phyloP scores from a whole-genome alignment of 148 eudicot species.

The Rhododendron williamsianum region DNA sequence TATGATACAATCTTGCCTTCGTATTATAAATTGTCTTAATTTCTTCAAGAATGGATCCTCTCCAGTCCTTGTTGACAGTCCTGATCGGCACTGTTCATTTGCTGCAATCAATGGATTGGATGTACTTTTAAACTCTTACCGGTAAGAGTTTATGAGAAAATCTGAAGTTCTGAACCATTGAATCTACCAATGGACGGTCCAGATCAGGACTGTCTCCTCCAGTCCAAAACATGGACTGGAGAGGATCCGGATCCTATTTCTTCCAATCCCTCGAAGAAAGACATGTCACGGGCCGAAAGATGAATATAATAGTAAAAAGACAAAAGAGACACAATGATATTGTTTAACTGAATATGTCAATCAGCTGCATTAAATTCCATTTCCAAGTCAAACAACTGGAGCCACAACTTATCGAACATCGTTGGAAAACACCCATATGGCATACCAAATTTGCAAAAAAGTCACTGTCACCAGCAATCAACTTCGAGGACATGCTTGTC shows the following conservation, averaged over 20 bases:
- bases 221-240: too few relatives aligned
- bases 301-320: not conserved
- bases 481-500: slow-evolving; percentile 96
- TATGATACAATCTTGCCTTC: not conserved
- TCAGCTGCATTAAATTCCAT: not conserved
- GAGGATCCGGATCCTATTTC: not conserved
- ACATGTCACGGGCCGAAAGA: not conserved
- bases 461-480: slow-evolving; percentile 74
- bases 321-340: not conserved
- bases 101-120: too few relatives aligned
- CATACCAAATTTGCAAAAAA: slow-evolving; percentile 85
- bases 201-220: too few relatives aligned
- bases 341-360: not conserved
- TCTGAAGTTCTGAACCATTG: too few relatives aligned
- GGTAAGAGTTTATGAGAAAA: too few relatives aligned
- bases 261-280: not conserved
- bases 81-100: too few relatives aligned
- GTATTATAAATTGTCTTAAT: not conserved
- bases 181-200: too few relatives aligned
- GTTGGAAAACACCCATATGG: not conserved
- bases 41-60: too few relatives aligned
- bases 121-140: too few relatives aligned
- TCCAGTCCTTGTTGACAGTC: too few relatives aligned
- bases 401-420: not conserved
- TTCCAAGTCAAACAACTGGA: not conserved